Conservation (phyloP, 257 asterid genomes). For the Solanum arcanum region DNA sequence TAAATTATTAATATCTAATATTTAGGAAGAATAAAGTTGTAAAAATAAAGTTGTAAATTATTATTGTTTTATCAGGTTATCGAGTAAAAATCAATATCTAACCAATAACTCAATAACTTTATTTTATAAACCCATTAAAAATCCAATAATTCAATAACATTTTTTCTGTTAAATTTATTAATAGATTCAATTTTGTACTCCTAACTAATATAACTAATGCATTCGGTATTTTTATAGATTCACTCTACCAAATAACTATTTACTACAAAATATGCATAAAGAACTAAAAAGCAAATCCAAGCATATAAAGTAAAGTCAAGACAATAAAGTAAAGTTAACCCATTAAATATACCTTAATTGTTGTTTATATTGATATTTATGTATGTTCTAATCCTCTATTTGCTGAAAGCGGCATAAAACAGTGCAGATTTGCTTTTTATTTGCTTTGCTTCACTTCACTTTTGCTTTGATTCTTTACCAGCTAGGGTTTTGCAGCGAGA, state of each 20-base stretch:
- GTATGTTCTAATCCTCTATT: not conserved
- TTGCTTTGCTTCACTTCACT: not conserved
- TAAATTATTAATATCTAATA: too few species aligned
- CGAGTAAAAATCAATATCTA: too few species aligned
- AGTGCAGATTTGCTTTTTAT: not conserved
- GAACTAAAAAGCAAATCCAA: not conserved
- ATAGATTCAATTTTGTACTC: too few species aligned
- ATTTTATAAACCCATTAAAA: too few species aligned
- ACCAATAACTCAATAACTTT: too few species aligned
- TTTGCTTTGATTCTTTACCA: not conserved
- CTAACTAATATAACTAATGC: not conserved
- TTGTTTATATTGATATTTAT: not conserved
- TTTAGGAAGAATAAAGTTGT: too few species aligned
- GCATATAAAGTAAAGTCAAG: not conserved
- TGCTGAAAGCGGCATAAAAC: not conserved
- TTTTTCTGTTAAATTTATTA: too few species aligned
- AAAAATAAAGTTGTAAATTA: too few species aligned
- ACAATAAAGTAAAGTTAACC: not conserved
- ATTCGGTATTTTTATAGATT: not conserved
- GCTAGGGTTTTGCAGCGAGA: not conserved
- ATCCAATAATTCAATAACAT: too few species aligned
- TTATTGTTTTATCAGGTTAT: too few species aligned
- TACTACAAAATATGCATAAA: not conserved
- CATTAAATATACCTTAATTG: not conserved
- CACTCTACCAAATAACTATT: not conserved